phyloP scores from a whole-genome alignment of 2,329 filamentous ascomycete species.

The Colletotrichum spinosum region DNA sequence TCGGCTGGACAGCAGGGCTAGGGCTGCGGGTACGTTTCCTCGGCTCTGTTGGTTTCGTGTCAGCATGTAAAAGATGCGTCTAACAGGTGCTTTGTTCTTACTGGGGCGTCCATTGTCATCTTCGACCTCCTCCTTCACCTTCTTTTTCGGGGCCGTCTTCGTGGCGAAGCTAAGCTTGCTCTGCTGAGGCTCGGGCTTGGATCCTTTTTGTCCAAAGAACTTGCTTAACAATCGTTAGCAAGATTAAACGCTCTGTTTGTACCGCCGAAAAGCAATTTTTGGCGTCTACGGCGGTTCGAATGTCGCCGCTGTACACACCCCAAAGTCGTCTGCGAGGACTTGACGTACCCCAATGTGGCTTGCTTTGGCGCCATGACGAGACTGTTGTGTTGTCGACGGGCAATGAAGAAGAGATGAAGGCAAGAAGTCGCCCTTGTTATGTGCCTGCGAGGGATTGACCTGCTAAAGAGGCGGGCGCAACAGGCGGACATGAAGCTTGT shows the following conservation, averaged over 20 bases:
- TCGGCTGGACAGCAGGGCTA: slow-evolving; percentile 38
- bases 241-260: not conserved
- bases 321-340: slow-evolving; percentile 77
- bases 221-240: slow-evolving; percentile 62
- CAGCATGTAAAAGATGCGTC: too few species aligned
- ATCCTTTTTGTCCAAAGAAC: slow-evolving; percentile 81
- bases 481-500: slow-evolving; percentile 35
- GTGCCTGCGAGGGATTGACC: slow-evolving; percentile 23
- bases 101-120: slow-evolving; percentile 45
- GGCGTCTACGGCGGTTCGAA: slow-evolving; percentile 1
- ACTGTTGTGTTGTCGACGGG: not conserved
- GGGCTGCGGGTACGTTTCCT: slow-evolving; percentile 58
- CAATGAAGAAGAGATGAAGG: not conserved
- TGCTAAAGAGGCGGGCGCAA: slow-evolving; percentile 16
- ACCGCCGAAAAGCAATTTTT: not conserved
- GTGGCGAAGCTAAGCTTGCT: slow-evolving; percentile 82
- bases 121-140: slow-evolving; percentile 48
- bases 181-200: slow-evolving; percentile 73
- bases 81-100: slow-evolving; percentile 44
- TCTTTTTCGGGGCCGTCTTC: slow-evolving; percentile 52
- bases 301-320: slow-evolving; percentile 64
- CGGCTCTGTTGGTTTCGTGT: slow-evolving; percentile 45
- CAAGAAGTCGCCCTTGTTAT: slow-evolving; percentile 12
- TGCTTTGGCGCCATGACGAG: slow-evolving; percentile 71
- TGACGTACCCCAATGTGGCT: slow-evolving; percentile 90